Evolutionary conservation across 805 yeast species (phyloP), one percentile per base, ranked within the genome.

Genomic region (Cyberlindnera nakhonratchasimensis): DNA sequence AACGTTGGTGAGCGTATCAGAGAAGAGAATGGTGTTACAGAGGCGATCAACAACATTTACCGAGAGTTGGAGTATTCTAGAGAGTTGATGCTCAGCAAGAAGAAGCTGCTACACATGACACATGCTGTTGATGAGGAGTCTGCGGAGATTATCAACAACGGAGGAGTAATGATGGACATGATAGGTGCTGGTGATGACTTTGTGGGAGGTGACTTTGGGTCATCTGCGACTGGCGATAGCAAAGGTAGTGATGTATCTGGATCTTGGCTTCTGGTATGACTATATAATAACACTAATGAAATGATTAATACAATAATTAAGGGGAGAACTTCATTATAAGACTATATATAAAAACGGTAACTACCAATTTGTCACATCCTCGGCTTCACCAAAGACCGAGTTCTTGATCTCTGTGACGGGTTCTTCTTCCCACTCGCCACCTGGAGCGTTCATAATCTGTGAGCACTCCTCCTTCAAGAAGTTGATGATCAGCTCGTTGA

Each of bases 331-430:
- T 11, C 16, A 14, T 18, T 9, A 13, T 20, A 10, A 20, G 34
- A 18, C 12, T 20, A 19, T 31, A 23, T 31, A 19, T 18, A 30
- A 5, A 30, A 23, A 23, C 25, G 11, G 8, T 8, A 23, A 23
- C 21, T 17, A 91, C 99, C 99, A 91, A 48, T 82, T 86, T 23
- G 98, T 88, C 37, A 93, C 90, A 59, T 86, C 90, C 59, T 86
- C 95, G 13, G 96, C 95, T 63, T 91, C 99, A 2, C 98, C 97
- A 61, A 91, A 90, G 11, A 89, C 82, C 33, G 85, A 76, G 36
- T 81, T 79, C 43, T 74, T 75, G 55, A 52, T 64, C 14, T 60
- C 65, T 17, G 67, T 71, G 17, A 68, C 70, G 9, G 71, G 70
- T 32, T 65, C 67, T 34, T 66, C 68, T 23, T 68, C 66, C 57